Conservation (phyloP, 345 rosid genomes). For the Melaleuca alternifolia region DNA sequence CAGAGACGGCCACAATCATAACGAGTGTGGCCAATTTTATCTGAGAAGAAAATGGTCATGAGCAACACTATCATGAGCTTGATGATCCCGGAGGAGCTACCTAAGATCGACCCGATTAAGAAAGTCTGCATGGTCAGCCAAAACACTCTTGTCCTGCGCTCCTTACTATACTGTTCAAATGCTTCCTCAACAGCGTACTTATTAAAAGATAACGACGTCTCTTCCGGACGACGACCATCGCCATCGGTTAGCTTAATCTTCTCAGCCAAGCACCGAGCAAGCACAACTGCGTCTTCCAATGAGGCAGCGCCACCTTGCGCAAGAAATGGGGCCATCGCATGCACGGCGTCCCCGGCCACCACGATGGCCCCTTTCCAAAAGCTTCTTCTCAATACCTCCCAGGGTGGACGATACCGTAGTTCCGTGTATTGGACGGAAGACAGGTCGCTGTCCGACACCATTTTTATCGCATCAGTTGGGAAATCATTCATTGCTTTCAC, state of each 20-base stretch:
- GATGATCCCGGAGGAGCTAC: conserved; percentile 3
- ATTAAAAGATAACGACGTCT: not conserved
- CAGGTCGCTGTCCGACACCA: conserved; percentile 3
- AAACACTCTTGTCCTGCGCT: conserved; percentile 4
- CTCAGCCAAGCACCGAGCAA: conserved; percentile 7
- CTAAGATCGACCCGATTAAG: conserved; percentile 17
- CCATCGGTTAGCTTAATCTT: not conserved
- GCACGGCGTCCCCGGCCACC: conserved; percentile 32
- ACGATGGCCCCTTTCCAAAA: conserved; percentile 6
- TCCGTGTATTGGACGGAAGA: not conserved
- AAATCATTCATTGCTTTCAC: conserved; percentile 1
- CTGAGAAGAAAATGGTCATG: conserved; percentile 16
- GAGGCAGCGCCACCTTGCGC: conserved; percentile 27
- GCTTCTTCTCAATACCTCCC: conserved; percentile 1
- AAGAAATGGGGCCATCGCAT: conserved; percentile 20
- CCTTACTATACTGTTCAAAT: not conserved
- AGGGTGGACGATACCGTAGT: conserved; percentile 11
- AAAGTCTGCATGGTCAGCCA: conserved; percentile 31
- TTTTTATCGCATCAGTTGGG: not conserved
- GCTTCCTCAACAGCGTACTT: not conserved
- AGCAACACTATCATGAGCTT: conserved; percentile 6
- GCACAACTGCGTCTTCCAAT: conserved; percentile 16
- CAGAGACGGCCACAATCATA: conserved; percentile 26
- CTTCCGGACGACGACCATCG: not conserved
- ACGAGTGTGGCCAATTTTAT: conserved; percentile 13